These are phyloP conservation scores for Penicillium palitans DNA, from an alignment of 2,329 filamentous ascomycete genomes.

Conservation along the genomic window DNA sequence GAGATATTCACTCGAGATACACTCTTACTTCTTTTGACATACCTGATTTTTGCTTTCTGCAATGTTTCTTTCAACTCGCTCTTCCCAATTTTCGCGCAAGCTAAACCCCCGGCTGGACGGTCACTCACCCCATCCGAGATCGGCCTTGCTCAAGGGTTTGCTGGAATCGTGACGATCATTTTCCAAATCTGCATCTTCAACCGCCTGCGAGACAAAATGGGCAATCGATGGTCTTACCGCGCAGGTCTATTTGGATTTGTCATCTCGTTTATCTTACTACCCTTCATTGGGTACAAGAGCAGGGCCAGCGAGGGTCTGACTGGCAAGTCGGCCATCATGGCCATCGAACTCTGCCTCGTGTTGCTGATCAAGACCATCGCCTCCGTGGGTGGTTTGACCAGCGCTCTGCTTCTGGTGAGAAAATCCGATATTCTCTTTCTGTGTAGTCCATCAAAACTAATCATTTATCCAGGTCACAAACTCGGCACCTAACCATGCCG, in stretches of 20 bases:
- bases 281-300: conserved; percentile 79
- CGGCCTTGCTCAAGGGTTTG: conserved; percentile 79
- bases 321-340: conserved; percentile 69
- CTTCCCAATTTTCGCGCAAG: conserved; percentile 88
- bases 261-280: conserved; percentile 81
- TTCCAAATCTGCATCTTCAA: conserved; percentile 89
- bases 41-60: conserved; percentile 87
- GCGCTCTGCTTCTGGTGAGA: conserved; percentile 79
- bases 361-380: conserved; percentile 88
- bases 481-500: conserved; percentile 79
- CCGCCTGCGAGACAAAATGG: conserved; percentile 71
- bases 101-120: conserved; percentile 72
- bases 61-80: conserved; percentile 96
- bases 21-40: conserved; percentile 76
- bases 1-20: conserved; percentile 78
- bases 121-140: conserved; percentile 75
- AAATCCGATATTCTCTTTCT: neutral
- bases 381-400: conserved; percentile 84
- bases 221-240: conserved; percentile 83
- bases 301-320: conserved; percentile 59
- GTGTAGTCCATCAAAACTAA: neutral
- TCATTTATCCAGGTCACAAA: conserved; percentile 73
- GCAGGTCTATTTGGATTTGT: conserved; percentile 76
- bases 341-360: conserved; percentile 75
- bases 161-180: conserved; percentile 79